These are phyloP conservation scores for Blastobotrys peoriensis DNA, from an alignment of 805 yeast species.

Conservation along the genomic window DNA sequence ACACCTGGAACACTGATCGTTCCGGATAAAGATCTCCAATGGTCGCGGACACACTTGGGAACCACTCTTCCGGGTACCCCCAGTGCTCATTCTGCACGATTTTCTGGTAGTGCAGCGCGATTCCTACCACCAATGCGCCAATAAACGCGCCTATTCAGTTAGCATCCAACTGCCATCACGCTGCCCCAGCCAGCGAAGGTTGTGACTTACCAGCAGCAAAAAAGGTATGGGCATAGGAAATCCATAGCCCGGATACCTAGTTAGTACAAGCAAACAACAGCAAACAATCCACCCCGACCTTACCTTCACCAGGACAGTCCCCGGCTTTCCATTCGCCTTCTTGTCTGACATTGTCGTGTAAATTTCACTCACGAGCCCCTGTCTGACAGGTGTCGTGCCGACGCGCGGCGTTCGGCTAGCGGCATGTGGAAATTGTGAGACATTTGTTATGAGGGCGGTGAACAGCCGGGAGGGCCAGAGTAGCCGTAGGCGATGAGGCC, in stretches of 20 bases:
- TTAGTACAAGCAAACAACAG: neutral
- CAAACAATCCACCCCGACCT: neutral
- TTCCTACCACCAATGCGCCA: slow-evolving; percentile 69
- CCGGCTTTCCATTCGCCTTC: slow-evolving; percentile 11
- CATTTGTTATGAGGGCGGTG: no score
- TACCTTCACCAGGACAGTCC: slow-evolving; percentile 15
- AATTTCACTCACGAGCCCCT: neutral
- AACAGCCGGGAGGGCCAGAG: no score
- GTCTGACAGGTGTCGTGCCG: no score
- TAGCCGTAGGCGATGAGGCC: slow-evolving; percentile 20
- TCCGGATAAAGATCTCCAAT: slow-evolving; percentile 98
- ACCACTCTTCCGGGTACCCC: slow-evolving; percentile 98
- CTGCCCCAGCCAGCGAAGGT: no score
- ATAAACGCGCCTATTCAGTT: slow-evolving; percentile 61
- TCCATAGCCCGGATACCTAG: slow-evolving; percentile 52
- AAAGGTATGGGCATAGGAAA: slow-evolving; percentile 67
- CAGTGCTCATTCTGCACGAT: slow-evolving; percentile 81
- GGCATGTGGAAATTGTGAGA: no score
- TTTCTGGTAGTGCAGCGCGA: slow-evolving; percentile 72
- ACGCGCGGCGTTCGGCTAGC: no score
- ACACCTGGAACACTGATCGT: slow-evolving; percentile 81
- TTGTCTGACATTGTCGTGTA: slow-evolving; percentile 9
- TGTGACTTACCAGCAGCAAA: slow-evolving; percentile 49
- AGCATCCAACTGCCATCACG: neutral
- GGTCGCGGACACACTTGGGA: slow-evolving; percentile 94